Base-by-base conservation (phyloP, 1,284 basidiomycete genomes). In the Ceratobasidium sp. region DNA sequence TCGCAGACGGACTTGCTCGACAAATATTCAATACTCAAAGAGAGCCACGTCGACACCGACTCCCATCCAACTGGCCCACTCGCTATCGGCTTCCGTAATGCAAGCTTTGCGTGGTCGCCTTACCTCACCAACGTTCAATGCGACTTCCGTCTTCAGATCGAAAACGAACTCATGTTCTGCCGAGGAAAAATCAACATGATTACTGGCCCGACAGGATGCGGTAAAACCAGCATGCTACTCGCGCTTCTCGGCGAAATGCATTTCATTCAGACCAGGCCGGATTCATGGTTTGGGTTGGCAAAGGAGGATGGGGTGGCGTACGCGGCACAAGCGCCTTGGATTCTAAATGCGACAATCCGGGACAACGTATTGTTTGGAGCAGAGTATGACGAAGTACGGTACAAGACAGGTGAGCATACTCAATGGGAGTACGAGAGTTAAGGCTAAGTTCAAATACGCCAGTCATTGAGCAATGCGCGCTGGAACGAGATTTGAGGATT, bases 401-500 rank as follows among this genome's bases (percentile, higher is more conserved):
- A 84, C 64, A 84, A 85, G 2, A 51, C 42, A 86, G 84, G 88
- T 89, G 51, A 26, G 82, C 69, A 49, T 76, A 80, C 80, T 81
- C 17, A 4, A 37, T 15, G n/a, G 13, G 28, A 37, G 15, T 0
- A 8, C 3, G 31, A 1, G 3, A 11, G n/a, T 11, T 64, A 13
- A 13, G 42, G 2, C 45, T 53, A 15, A 51, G n/a, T n/a, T n/a
- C 1, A 8, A 6, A 17, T 61, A 23, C 86, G 39, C 11, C 31
- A 56, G 77, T 71, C 3, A 17, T 77, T 17, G 47, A 20, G 15
- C 64, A 89, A 88, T 94, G 91, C 81, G 86, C 86, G 61, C 83
- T 94, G 53, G 87, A 89, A 77, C 89, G 88, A 65, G 92, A 94
- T 81, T 84, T 94, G 2, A 87, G 88, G 56, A 87, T 92, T 80